Percentiles rank a stretch among this genome's conserved stretches.
Conservation (phyloP, 139 green algal genomes). For the Chara braunii region DNA sequence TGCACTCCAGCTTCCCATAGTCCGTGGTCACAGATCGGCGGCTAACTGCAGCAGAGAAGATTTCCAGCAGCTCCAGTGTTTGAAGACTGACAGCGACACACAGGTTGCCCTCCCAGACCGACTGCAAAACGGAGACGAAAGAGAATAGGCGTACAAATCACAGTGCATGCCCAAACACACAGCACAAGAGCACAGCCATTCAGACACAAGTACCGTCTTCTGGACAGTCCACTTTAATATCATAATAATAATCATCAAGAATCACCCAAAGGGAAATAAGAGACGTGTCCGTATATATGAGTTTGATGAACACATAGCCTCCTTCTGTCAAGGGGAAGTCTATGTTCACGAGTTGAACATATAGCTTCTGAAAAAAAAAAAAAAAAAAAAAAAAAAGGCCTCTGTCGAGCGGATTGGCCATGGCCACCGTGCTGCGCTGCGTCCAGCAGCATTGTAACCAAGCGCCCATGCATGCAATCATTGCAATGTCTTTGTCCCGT, state of each 20-base stretch:
- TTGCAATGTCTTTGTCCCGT: neutral
- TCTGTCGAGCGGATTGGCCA: too few relatives aligned
- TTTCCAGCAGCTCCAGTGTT: conserved; percentile 17
- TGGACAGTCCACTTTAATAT: neutral
- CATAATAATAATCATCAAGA: neutral
- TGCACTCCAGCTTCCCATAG: conserved; percentile 23
- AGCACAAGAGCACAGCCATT: too few relatives aligned
- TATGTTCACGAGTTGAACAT: too few relatives aligned
- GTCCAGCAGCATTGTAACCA: neutral
- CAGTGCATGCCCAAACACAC: too few relatives aligned
- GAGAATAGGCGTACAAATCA: neutral
- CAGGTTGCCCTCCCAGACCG: conserved; percentile 25
- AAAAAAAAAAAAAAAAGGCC: too few relatives aligned
- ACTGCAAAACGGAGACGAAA: too few relatives aligned
- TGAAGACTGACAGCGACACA: conserved; percentile 1
- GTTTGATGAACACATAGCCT: too few relatives aligned
- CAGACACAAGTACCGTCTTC: too few relatives aligned
- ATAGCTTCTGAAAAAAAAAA: too few relatives aligned
- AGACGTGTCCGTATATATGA: too few relatives aligned
- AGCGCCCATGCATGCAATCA: neutral
- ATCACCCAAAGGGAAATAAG: too few relatives aligned
- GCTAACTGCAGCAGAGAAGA: conserved; percentile 13
- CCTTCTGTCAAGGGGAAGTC: too few relatives aligned
- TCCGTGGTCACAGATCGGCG: neutral
- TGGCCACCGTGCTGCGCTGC: neutral